These are phyloP conservation scores for Colletotrichum theobromicola DNA, from an alignment of 2,329 filamentous ascomycete genomes.

Conservation along the genomic window DNA sequence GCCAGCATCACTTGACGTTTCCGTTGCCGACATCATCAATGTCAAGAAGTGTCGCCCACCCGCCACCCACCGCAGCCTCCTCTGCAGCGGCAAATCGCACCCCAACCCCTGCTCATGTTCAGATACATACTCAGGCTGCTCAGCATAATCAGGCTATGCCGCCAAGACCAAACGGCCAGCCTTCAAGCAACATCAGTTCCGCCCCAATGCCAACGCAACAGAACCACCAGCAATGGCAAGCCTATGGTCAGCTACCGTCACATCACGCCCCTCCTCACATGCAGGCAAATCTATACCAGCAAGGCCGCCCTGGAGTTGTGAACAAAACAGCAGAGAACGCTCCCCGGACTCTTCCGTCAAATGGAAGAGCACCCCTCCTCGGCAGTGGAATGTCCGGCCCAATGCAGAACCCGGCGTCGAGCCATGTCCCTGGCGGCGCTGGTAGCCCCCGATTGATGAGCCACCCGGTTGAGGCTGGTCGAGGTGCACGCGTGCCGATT, in stretches of 20 bases:
- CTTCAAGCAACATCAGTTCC: background rate
- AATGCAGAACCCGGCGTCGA: background rate
- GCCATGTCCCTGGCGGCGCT: background rate
- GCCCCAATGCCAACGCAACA: constrained; percentile 5
- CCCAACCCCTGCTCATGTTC: background rate
- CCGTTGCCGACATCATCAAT: background rate
- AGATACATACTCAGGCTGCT: background rate
- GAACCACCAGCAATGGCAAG: background rate
- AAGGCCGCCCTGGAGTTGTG: background rate
- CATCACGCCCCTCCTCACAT: background rate
- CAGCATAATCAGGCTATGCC: background rate
- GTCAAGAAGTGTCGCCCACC: background rate
- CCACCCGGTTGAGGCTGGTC: background rate
- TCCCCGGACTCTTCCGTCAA: background rate
- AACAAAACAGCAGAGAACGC: background rate
- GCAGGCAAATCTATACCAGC: background rate
- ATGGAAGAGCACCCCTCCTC: background rate
- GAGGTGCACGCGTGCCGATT: background rate
- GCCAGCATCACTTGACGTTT: constrained; percentile 4
- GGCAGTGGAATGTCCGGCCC: background rate
- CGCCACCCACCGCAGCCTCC: background rate
- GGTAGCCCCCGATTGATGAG: background rate
- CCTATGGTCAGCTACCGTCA: background rate
- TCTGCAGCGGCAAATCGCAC: background rate
- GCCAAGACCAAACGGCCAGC: background rate